Evolutionary conservation across 495 filamentous ascomycete species (phyloP).

Genomic region (Achaetomiella virescens): DNA sequence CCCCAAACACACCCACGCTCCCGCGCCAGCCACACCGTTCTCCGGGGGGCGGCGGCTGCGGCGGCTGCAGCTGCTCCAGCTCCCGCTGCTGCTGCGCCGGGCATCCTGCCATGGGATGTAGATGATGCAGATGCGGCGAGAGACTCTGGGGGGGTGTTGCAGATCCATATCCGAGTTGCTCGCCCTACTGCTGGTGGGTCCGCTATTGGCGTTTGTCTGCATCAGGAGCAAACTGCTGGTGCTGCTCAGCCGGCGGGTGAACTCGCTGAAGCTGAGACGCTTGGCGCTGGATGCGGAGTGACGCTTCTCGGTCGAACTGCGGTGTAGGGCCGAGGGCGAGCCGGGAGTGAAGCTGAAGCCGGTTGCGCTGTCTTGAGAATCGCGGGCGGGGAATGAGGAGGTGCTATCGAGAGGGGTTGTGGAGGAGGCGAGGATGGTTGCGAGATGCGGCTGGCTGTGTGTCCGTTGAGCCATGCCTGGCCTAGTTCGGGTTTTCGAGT

Average conservation of each 20-base stretch:
- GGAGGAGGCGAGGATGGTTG: slow-evolving; percentile 19
- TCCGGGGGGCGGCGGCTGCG: slow-evolving; percentile 9
- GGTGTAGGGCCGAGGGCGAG: slow-evolving; percentile 16
- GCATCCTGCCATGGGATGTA: slow-evolving; percentile 20
- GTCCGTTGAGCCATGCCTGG: slow-evolving; percentile 38
- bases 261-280: slow-evolving; percentile 48
- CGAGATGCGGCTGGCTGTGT: slow-evolving; percentile 40
- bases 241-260: slow-evolving; percentile 47
- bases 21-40: slow-evolving; percentile 40
- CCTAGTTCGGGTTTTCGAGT: slow-evolving; percentile 32
- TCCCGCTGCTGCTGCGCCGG: slow-evolving; percentile 7
- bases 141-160: slow-evolving; percentile 20
- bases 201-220: slow-evolving; percentile 42
- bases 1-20: slow-evolving; percentile 48
- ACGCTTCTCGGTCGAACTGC: slow-evolving; percentile 33
- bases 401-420: slow-evolving; percentile 10
- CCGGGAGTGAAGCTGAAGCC: slow-evolving; percentile 17
- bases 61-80: slow-evolving; percentile 11
- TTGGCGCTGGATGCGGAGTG: slow-evolving; percentile 42
- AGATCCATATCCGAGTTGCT: slow-evolving; percentile 37
- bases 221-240: slow-evolving; percentile 49
- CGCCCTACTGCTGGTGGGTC: slow-evolving; percentile 38
- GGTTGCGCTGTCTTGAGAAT: slow-evolving; percentile 13
- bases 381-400: neutral
- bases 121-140: slow-evolving; percentile 19